phyloP scores from a whole-genome alignment of 108 stramenopile species.

The Mediolabrus comicus region DNA sequence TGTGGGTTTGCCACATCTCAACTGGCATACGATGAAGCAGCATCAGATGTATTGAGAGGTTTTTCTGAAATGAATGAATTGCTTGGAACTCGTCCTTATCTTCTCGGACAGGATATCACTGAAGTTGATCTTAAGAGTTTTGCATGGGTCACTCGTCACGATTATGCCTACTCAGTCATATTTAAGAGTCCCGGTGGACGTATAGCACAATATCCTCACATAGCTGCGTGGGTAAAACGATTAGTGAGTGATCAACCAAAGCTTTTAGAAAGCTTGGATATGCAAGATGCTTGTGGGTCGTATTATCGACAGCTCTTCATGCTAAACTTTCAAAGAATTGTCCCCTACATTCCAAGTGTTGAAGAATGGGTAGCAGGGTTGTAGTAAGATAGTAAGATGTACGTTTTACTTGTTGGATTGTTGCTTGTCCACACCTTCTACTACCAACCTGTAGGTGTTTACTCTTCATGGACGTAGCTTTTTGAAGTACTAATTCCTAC shows the following conservation, averaged over 20 bases:
- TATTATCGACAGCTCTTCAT: constrained; percentile 83
- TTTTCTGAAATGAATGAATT: constrained; percentile 55
- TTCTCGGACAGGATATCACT: constrained; percentile 60
- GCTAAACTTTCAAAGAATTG: constrained; percentile 73
- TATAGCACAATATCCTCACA: constrained; percentile 42
- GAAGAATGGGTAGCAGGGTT: constrained; percentile 40
- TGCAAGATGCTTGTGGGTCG: constrained; percentile 67
- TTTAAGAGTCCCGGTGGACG: constrained; percentile 71
- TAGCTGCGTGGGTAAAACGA: constrained; percentile 46
- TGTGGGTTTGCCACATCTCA: constrained; percentile 89
- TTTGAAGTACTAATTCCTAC: no score
- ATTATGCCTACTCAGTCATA: constrained; percentile 79
- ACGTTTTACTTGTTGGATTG: no score
- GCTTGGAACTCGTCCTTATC: constrained; percentile 48
- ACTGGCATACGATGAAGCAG: constrained; percentile 73
- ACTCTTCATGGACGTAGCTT: no score
- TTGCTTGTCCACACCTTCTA: no score
- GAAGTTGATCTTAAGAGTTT: constrained; percentile 78
- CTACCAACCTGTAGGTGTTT: no score
- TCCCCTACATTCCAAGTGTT: constrained; percentile 58
- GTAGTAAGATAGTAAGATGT: no score
- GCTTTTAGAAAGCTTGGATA: constrained; percentile 64
- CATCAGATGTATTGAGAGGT: constrained; percentile 62
- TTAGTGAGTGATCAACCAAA: constrained; percentile 39
- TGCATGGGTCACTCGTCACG: constrained; percentile 78